phyloP scores from a whole-genome alignment of 2,329 filamentous ascomycete genomes.

The Cytospora mali region DNA sequence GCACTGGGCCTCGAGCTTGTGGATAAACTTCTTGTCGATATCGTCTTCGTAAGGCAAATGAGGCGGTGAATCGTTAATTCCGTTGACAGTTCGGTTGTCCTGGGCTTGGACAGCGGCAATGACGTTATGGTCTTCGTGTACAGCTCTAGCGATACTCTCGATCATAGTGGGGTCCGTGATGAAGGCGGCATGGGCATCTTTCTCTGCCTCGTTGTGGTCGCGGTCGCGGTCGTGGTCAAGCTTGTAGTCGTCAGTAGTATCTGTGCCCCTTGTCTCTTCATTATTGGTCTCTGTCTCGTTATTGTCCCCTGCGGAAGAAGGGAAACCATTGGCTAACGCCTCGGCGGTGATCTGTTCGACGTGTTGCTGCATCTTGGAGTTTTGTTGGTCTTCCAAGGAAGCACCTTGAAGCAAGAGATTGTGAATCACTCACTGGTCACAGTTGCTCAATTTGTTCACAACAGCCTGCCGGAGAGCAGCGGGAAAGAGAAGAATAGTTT shows the following conservation, averaged over 20 bases:
- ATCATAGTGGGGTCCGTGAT: background rate
- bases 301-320: background rate
- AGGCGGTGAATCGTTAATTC: background rate
- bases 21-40: background rate
- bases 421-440: too few species aligned
- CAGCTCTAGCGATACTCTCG: constrained; percentile 7
- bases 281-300: background rate
- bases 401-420: too few species aligned
- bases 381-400: too few species aligned
- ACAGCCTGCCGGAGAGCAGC: too few species aligned
- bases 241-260: background rate
- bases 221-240: background rate
- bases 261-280: background rate
- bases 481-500: too few species aligned
- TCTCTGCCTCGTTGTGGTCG: background rate
- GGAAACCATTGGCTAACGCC: background rate
- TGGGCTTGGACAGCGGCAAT: background rate
- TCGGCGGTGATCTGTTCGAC: background rate
- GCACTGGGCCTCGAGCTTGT: background rate
- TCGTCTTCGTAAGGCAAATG: background rate
- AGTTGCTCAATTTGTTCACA: too few species aligned
- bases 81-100: background rate
- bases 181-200: background rate
- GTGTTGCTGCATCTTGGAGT: too few species aligned
- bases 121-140: background rate